Base-by-base conservation (phyloP, 345 rosid genomes). In the Lepidium africanum region DNA sequence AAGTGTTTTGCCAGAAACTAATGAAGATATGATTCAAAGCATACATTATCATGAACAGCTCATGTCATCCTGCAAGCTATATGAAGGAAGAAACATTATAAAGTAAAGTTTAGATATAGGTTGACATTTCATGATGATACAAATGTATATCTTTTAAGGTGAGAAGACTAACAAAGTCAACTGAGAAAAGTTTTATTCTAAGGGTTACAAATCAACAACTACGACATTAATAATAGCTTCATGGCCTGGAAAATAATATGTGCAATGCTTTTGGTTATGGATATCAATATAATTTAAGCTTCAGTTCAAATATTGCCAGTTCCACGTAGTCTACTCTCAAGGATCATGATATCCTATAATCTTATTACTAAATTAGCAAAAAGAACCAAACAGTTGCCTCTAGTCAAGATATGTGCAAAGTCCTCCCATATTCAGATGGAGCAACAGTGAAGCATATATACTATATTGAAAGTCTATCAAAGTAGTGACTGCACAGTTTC, bases 61-160 rank as follows among this genome's bases (percentile, higher is more conserved):
- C 39, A 38, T 45, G 63, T 74, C 51, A 61, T 60, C 69, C 69
- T 46, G 69, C 59, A 59, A 66, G 45, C 10, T 45, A 59, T 50
- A 33, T 41, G 14, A 36, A 42, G n/a, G 15, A 19, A 57, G n/a
- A 47, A 30, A 39, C 21, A 72, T 48, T 16, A 48, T 30, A 39
- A 19, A 19, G 19, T 25, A 1, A 48, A 27, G 30, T 59, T 43
- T 15, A 42, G 63, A 36, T 10, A 25, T 17, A 60, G 10, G 30
- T 5, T 59, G n/a, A 36, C 16, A 12, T 59, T 10, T 62, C 33
- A 49, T 4, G 47, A 30, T 30, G 36, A 39, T 39, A 58, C 14
- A 10, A 10, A 3, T 12, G 53, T 55, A 54, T 6, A n/a, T n/a
- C n/a, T 27, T 54, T 13, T 54, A 55, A 9, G 59, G 41, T 10